These are phyloP conservation scores for Eucalyptus tenuipes DNA, from an alignment of 345 rosid genomes.

Conservation along the genomic window DNA sequence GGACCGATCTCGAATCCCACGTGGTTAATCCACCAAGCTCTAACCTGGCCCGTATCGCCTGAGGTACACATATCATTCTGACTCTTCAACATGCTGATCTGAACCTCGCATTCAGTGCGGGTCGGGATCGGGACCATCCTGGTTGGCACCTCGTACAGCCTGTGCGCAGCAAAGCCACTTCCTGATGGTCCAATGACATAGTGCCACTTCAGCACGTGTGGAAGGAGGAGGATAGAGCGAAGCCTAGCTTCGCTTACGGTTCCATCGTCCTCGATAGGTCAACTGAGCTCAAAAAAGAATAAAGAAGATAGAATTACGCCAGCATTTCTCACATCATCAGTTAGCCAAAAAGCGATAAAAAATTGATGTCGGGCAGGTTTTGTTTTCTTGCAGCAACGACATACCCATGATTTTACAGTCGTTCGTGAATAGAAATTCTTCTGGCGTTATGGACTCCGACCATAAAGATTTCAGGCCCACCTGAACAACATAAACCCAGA, in stretches of 20 bases:
- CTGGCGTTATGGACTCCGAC: background rate
- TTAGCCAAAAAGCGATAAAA: background rate
- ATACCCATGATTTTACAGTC: background rate
- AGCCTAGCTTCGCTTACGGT: background rate
- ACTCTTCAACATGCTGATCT: background rate
- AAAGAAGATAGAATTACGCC: background rate
- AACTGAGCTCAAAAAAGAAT: background rate
- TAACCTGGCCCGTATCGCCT: background rate
- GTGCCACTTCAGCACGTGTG: background rate
- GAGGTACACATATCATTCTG: background rate
- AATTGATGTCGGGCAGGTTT: background rate
- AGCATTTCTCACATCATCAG: background rate
- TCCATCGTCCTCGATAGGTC: background rate
- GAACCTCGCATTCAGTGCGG: background rate
- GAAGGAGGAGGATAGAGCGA: background rate
- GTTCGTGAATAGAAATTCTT: background rate
- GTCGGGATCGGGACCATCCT: background rate
- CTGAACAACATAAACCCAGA: background rate
- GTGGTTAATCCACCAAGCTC: background rate
- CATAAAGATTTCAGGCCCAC: background rate
- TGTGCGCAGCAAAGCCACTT: background rate
- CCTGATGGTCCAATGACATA: background rate
- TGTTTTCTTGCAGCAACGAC: background rate
- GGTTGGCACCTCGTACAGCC: background rate
- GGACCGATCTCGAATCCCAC: background rate